A percentile compares a stretch with the other conserved stretches of the same genome.
phyloP scores from a whole-genome alignment of 345 rosid genomes.

The Angophora floribunda region DNA sequence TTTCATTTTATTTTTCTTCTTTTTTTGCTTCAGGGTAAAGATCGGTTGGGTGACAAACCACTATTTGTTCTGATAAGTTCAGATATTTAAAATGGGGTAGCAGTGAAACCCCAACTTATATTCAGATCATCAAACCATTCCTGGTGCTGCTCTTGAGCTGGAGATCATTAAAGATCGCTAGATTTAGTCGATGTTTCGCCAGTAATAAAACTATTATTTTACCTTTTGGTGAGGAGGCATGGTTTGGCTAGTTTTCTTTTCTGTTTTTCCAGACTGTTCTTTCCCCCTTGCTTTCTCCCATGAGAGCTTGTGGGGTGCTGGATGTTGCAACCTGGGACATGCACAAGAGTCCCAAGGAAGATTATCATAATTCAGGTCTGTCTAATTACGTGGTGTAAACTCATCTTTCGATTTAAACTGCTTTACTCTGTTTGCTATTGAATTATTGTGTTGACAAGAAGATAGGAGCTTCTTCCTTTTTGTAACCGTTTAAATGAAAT shows the following conservation, averaged over 20 bases:
- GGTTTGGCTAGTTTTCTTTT: not conserved
- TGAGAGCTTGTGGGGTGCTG: not conserved
- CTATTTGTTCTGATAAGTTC: conserved; percentile 68
- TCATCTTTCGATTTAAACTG: not conserved
- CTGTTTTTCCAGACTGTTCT: not conserved
- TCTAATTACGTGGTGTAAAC: not conserved
- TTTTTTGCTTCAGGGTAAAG: conserved; percentile 55
- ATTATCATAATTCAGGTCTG: not conserved
- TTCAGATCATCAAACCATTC: not conserved
- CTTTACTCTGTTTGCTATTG: not conserved
- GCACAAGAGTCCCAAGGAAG: not conserved
- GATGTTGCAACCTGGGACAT: not conserved
- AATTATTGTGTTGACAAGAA: not conserved
- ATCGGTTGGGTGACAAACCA: conserved; percentile 65
- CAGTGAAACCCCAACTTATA: not conserved
- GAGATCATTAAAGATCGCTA: not conserved
- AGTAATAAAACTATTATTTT: not conserved
- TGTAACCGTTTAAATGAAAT: not conserved
- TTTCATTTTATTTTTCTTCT: not conserved
- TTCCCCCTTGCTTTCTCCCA: not conserved
- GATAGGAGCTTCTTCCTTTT: not conserved
- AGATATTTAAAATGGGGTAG: conserved; percentile 1
- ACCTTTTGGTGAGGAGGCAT: not conserved
- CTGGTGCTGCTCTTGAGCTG: not conserved
- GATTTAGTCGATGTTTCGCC: not conserved